Base-by-base conservation (phyloP, 192 early-diverging fungal species). In the Powellomyces hirtus region DNA sequence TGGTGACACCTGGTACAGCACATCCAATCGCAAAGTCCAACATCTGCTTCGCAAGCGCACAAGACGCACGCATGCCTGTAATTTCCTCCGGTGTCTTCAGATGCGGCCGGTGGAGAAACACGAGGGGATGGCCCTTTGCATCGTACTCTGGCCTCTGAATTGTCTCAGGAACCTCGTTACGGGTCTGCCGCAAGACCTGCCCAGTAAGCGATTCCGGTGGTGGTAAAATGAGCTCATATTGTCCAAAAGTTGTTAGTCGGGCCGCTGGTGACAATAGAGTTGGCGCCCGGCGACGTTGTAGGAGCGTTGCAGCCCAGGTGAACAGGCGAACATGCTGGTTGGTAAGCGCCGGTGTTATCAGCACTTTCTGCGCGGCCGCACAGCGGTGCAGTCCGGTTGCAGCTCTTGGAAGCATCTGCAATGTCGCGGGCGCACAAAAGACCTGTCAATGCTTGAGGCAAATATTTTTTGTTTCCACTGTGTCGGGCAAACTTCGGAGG, bases 101-200 rank as follows among this genome's bases (percentile, higher is more conserved):
- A 22, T 70, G 35, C 11, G 66, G 65, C 14, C 27, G 27, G 40
- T 14, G 10, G n/a, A 74, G 57, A 20, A 45, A 30, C 11, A 70
- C 73, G 27, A 50, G 51, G 27, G 73, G 73, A 10, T 57, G 20
- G 0, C 62, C 66, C 36, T 57, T 67, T 1, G 2, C 27, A 40
- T 68, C 67, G 34, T 70, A 70, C 26, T 55, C 29, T 7, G 73
- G 73, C 13, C 61, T 35, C 3, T 55, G 73, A 16, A 75, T 63
- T 6, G 13, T 5, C 0, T 35, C n/a, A 5, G 66, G 73, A 36
- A 75, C 67, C 4, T 31, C 18, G 1, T 22, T 52, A 22, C 52
- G 40, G n/a, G 63, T n/a, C 37, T 29, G 37, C 18, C 24, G 22
- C 4, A 66, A 40, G 13, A 67, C 29, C 0, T 27, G 16, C 13